Base-by-base conservation (phyloP, 106 monocot genomes). In the Dendrobium huoshanense region DNA sequence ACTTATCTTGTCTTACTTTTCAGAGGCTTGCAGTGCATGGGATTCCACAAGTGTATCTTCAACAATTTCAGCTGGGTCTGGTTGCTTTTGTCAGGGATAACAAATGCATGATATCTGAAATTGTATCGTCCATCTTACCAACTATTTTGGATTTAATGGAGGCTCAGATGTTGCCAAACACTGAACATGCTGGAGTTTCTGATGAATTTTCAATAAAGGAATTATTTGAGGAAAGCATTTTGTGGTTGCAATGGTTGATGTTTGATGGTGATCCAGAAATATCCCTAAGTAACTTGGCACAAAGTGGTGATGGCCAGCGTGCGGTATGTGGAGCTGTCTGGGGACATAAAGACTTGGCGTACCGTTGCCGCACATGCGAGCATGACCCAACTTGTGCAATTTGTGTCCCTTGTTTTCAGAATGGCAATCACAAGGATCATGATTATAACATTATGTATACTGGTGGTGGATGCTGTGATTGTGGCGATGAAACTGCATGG, bases 401-500 rank as follows among this genome's bases (percentile, higher is more conserved):
- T 33, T 99, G 98, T 80, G 95, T 99, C 72, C 91, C 98, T 49
- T 99, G 98, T 77, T 99, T 99, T 49, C 87, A 90, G 82, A 89
- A 99, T 65, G 95, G 98, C 10, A 78, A 91, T 83, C 98, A 99
- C 81, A 83, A 85, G 72, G 95, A 88, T 31, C 98, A 99, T 85
- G 98, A 99, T 82, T 99, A 99, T 76, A 93, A 89, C 45, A 93
- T 95, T 37, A 93, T 95, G 51, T 95, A 99, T 72, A 95, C 98
- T 9, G 84, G 89, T 24, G 93, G 98, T 49, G 98, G 98, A 58
- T 99, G 98, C 61, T 99, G 98, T 81, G 98, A 99, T 49, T 99
- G 98, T 83, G 98, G 98, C 67, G 98, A 99, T 87, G 80, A 84
- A 31, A 95, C 95, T 78, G 98, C 98, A 59, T 99, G 98, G 98